phyloP scores from a whole-genome alignment of 2,329 filamentous ascomycete species.

The Epichloe scottii region DNA sequence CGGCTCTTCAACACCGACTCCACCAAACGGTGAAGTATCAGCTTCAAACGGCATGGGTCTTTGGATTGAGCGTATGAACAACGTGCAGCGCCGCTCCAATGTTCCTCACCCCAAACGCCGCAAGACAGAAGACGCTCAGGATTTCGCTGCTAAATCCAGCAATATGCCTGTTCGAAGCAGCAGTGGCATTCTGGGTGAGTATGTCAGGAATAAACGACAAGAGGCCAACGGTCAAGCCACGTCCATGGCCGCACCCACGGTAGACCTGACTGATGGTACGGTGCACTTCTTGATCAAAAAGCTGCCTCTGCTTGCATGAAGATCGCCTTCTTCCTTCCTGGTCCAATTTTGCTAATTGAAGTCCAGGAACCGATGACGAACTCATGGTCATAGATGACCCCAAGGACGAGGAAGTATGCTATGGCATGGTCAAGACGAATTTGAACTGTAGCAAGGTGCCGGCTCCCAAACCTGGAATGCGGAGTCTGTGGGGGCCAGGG shows the following conservation, averaged over 20 bases:
- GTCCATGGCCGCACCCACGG: conserved; percentile 27
- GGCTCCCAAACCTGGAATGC: conserved; percentile 49
- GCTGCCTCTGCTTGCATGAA: not conserved
- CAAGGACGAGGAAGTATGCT: conserved; percentile 63
- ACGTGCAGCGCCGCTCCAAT: conserved; percentile 53
- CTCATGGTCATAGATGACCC: conserved; percentile 45
- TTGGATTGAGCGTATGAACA: conserved; percentile 66
- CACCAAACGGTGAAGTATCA: conserved; percentile 13
- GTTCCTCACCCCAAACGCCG: conserved; percentile 52
- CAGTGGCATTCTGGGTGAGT: conserved; percentile 49
- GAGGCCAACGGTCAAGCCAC: conserved; percentile 23
- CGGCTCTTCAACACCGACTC: conserved; percentile 21
- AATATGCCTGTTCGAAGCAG: conserved; percentile 24
- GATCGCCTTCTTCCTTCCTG: not conserved
- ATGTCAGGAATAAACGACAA: conserved; percentile 48
- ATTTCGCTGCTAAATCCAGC: conserved; percentile 25
- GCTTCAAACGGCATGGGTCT: conserved; percentile 33
- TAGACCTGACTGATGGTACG: conserved; percentile 46
- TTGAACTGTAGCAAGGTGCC: conserved; percentile 59
- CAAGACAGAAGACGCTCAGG: conserved; percentile 38
- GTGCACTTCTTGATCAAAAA: not conserved
- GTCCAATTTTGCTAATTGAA: not conserved
- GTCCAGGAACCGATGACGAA: conserved; percentile 38
- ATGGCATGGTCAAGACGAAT: conserved; percentile 60
- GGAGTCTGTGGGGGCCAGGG: conserved; percentile 41